These are phyloP conservation scores for Phaeoacremonium minimum DNA, from an alignment of 2,329 filamentous ascomycete genomes.

Conservation along the genomic window DNA sequence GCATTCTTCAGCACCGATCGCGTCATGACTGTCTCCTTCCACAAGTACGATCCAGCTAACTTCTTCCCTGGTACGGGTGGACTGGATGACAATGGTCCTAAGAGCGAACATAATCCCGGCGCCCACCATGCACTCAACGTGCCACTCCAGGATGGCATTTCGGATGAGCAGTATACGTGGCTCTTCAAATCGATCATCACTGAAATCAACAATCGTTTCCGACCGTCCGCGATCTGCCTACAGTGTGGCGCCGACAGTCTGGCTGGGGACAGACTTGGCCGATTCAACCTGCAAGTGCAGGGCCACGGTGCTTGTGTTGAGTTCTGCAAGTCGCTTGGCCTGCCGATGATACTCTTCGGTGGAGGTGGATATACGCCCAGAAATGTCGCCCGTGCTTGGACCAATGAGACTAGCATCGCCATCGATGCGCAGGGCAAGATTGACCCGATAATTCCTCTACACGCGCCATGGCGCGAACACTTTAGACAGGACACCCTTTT, in stretches of 20 bases:
- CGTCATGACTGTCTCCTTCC: slow-evolving; percentile 57
- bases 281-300: slow-evolving; percentile 95
- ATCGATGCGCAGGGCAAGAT: slow-evolving; percentile 71
- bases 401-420: slow-evolving; percentile 90
- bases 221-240: slow-evolving; percentile 85
- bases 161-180: slow-evolving; percentile 80
- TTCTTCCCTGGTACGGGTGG: slow-evolving; percentile 94
- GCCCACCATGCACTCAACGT: slow-evolving; percentile 90
- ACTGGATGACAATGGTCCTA: slow-evolving; percentile 78
- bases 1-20: slow-evolving; percentile 86
- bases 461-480: slow-evolving; percentile 82
- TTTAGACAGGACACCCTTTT: slow-evolving; percentile 88
- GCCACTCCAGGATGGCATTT: slow-evolving; percentile 84
- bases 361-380: slow-evolving; percentile 95
- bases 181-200: slow-evolving; percentile 82
- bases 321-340: slow-evolving; percentile 74
- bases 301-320: slow-evolving; percentile 89
- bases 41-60: slow-evolving; percentile 81
- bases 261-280: slow-evolving; percentile 86
- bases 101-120: slow-evolving; percentile 78
- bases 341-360: slow-evolving; percentile 86
- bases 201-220: slow-evolving; percentile 74
- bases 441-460: slow-evolving; percentile 66
- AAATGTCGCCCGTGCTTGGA: slow-evolving; percentile 95
- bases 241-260: slow-evolving; percentile 96